Percentiles rank a stretch among this genome's conserved stretches.
Conservation (phyloP, 2,329 filamentous ascomycete species). For the Trichoderma semiorbis region DNA sequence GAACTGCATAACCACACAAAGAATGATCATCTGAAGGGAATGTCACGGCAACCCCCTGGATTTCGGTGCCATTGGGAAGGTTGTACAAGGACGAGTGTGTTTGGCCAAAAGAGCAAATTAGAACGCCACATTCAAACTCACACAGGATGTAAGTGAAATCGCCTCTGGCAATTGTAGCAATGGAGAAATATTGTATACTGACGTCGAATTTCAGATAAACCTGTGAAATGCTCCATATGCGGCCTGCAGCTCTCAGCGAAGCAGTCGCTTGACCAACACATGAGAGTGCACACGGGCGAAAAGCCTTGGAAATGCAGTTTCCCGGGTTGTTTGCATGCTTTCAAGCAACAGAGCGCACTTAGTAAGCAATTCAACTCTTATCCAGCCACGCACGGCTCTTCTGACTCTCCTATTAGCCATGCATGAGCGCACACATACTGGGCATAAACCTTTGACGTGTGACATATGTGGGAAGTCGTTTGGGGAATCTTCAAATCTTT, state of each 20-base stretch:
- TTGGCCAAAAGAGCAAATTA: constrained; percentile 59
- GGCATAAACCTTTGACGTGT: constrained; percentile 59
- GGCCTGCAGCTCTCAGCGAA: constrained; percentile 59
- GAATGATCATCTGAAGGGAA: constrained; percentile 44
- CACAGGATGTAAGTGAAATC: constrained; percentile 53
- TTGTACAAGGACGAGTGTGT: constrained; percentile 52
- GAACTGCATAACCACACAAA: constrained; percentile 56
- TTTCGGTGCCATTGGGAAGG: constrained; percentile 56
- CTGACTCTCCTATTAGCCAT: constrained; percentile 47
- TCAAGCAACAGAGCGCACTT: constrained; percentile 64
- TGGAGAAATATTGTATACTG: background rate
- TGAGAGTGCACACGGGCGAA: constrained; percentile 62
- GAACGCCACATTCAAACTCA: constrained; percentile 64
- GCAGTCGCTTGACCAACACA: constrained; percentile 65
- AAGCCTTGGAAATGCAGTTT: constrained; percentile 58
- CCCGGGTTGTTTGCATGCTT: constrained; percentile 52
- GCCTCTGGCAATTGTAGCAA: background rate
- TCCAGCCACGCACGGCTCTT: background rate
- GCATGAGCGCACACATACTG: constrained; percentile 64
- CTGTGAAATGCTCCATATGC: constrained; percentile 55
- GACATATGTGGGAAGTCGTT: constrained; percentile 58
- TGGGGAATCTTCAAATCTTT: constrained; percentile 63
- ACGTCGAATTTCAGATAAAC: constrained; percentile 47
- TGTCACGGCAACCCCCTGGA: constrained; percentile 43
- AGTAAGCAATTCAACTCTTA: constrained; percentile 43